phyloP scores from a whole-genome alignment of 164 flowering plant species.

The Macadamia tetraphylla region DNA sequence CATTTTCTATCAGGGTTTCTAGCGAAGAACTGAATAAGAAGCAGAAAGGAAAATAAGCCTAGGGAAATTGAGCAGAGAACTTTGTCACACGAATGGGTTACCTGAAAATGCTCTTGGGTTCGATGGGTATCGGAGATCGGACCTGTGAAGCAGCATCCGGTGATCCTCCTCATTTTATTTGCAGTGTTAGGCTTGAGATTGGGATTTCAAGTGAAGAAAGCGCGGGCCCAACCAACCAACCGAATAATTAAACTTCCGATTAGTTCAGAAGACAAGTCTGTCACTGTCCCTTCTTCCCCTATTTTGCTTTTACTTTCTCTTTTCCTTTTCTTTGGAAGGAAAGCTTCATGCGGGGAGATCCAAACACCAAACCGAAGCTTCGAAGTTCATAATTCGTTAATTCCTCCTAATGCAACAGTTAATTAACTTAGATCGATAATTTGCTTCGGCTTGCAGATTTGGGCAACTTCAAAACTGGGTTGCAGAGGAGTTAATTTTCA shows the following conservation, averaged over 20 bases:
- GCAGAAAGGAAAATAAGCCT: too few species aligned
- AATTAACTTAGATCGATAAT: not conserved
- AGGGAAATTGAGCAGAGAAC: not conserved
- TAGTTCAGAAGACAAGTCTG: too few species aligned
- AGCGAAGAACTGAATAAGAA: not conserved
- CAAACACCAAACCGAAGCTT: not conserved
- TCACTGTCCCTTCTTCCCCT: too few species aligned
- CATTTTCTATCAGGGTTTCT: constrained; percentile 23
- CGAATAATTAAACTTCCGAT: not conserved
- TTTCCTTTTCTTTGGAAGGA: too few species aligned
- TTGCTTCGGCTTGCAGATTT: too few species aligned
- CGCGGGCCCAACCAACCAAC: constrained; percentile 25
- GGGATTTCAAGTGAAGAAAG: constrained; percentile 32
- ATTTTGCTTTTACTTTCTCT: too few species aligned
- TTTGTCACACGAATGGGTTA: constrained; percentile 5
- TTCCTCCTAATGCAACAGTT: not conserved
- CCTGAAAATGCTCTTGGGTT: constrained; percentile 20
- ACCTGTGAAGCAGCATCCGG: constrained; percentile 29
- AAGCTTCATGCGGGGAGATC: too few species aligned
- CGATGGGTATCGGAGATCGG: constrained; percentile 13
- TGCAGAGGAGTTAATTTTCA: too few species aligned
- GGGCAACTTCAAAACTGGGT: too few species aligned
- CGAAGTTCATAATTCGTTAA: too few species aligned
- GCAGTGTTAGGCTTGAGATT: not conserved
- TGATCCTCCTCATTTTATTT: constrained; percentile 31